Percentiles rank a stretch among this genome's conserved stretches.
phyloP scores from a whole-genome alignment of 495 filamentous ascomycete genomes.

The Mycothermus thermophilus region DNA sequence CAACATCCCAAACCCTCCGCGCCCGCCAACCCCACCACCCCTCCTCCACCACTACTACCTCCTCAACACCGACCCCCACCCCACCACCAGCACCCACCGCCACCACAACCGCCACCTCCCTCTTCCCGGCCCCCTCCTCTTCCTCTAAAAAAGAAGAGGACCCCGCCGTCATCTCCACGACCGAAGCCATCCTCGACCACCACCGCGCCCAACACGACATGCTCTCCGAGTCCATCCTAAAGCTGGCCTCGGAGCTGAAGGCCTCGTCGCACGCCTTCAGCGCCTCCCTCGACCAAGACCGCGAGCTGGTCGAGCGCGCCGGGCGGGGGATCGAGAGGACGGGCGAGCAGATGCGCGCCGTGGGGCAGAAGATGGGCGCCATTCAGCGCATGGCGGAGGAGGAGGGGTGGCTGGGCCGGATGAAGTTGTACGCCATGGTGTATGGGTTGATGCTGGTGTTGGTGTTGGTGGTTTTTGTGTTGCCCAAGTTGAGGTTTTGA shows the following conservation, averaged over 20 bases:
- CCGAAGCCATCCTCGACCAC: conserved; percentile 55
- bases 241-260: conserved; percentile 68
- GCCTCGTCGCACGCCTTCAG: conserved; percentile 56
- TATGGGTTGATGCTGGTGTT: conserved; percentile 62
- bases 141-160: conserved; percentile 2
- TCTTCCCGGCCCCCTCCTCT: conserved; percentile 20
- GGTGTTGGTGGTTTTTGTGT: conserved; percentile 60
- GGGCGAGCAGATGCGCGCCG: conserved; percentile 55
- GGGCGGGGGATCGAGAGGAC: conserved; percentile 64
- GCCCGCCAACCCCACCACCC: conserved; percentile 10
- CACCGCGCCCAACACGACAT: conserved; percentile 70
- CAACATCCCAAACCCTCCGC: conserved; percentile 15
- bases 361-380: conserved; percentile 58
- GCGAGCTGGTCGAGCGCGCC: conserved; percentile 52
- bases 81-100: conserved; percentile 9
- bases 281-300: conserved; percentile 55
- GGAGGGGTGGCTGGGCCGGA: conserved; percentile 71
- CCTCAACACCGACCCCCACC: conserved; percentile 3
- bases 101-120: conserved; percentile 12
- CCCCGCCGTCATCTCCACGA: conserved; percentile 15
- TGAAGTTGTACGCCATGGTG: conserved; percentile 75
- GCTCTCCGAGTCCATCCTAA: conserved; percentile 66
- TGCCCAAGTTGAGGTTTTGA: conserved; percentile 76
- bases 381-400: conserved; percentile 67
- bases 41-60: no score